phyloP scores from a whole-genome alignment of 352 stramenopile species.

The Phytopythium sindhum region DNA sequence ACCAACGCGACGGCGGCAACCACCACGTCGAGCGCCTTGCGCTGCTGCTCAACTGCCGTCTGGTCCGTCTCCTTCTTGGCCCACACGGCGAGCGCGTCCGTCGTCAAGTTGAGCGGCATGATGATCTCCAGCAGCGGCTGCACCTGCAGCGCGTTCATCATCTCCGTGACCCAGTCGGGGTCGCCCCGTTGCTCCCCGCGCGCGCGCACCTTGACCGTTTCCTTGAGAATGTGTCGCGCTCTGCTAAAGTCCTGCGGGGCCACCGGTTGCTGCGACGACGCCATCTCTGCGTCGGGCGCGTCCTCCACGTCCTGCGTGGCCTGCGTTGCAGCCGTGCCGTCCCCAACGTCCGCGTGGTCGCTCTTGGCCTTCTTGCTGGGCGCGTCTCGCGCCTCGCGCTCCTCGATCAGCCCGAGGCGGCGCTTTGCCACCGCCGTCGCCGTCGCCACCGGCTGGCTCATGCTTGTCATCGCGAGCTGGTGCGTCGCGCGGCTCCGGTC shows the following conservation, averaged over 20 bases:
- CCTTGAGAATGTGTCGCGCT: constrained; percentile 20
- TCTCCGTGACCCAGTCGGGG: constrained; percentile 21
- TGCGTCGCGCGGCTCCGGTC: background rate
- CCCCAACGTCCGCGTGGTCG: constrained; percentile 4
- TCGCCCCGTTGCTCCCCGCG: constrained; percentile 15
- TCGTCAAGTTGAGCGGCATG: constrained; percentile 34
- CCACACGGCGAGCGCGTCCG: constrained; percentile 37
- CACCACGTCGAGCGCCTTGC: constrained; percentile 15
- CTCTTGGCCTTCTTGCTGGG: constrained; percentile 30
- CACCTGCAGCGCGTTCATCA: constrained; percentile 32
- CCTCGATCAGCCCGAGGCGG: constrained; percentile 16
- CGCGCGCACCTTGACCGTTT: constrained; percentile 27
- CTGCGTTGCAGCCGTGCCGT: constrained; percentile 6
- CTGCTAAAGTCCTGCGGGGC: background rate
- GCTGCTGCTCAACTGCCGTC: constrained; percentile 5
- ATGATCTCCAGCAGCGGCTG: constrained; percentile 25
- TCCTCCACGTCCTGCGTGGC: constrained; percentile 7
- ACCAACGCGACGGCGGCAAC: constrained; percentile 17
- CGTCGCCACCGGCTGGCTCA: constrained; percentile 6
- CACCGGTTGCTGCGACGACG: background rate
- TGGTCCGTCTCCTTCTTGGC: constrained; percentile 10
- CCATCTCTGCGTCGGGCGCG: background rate
- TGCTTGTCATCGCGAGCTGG: background rate
- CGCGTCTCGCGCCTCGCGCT: constrained; percentile 11
- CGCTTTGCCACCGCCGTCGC: constrained; percentile 25